Evolutionary conservation across 2,329 filamentous ascomycete species (phyloP).

Genomic region (Plectosphaerella cucumerina): DNA sequence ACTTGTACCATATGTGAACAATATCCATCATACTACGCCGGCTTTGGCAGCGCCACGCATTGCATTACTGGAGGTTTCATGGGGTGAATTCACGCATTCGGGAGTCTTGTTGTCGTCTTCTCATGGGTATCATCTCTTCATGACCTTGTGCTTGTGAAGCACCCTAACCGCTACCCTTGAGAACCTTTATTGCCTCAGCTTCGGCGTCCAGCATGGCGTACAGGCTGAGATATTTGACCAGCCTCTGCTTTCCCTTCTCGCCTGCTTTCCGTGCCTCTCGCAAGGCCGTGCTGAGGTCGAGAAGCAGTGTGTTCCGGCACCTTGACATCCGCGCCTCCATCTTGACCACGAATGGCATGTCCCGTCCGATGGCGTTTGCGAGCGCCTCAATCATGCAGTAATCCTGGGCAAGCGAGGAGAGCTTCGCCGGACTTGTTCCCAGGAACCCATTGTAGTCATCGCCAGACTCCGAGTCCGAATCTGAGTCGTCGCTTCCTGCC

Average conservation of each 20-base stretch:
- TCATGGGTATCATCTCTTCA: constrained; percentile 25
- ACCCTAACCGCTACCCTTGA: constrained; percentile 31
- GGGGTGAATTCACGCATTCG: background rate
- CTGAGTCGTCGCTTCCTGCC: constrained; percentile 15
- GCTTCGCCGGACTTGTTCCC: constrained; percentile 42
- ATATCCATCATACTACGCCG: constrained; percentile 3
- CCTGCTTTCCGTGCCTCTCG: constrained; percentile 41
- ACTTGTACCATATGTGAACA: constrained; percentile 34
- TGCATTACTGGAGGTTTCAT: no score
- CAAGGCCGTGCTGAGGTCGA: constrained; percentile 49
- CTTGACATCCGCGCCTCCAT: constrained; percentile 46
- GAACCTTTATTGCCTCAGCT: constrained; percentile 44
- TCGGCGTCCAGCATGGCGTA: constrained; percentile 51
- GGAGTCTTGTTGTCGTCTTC: background rate
- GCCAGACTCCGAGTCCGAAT: constrained; percentile 22
- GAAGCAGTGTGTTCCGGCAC: constrained; percentile 52
- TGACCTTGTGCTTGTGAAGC: background rate
- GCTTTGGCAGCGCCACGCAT: no score
- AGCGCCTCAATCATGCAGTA: constrained; percentile 38
- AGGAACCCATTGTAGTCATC: constrained; percentile 26
- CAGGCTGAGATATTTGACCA: constrained; percentile 48
- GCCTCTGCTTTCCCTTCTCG: constrained; percentile 33
- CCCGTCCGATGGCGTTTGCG: constrained; percentile 39
- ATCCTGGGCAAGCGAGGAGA: constrained; percentile 41
- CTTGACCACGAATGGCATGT: constrained; percentile 46